Evolutionary conservation across 1,139 yeast species (phyloP).

Genomic region (Yamadazyma trypodendri): DNA sequence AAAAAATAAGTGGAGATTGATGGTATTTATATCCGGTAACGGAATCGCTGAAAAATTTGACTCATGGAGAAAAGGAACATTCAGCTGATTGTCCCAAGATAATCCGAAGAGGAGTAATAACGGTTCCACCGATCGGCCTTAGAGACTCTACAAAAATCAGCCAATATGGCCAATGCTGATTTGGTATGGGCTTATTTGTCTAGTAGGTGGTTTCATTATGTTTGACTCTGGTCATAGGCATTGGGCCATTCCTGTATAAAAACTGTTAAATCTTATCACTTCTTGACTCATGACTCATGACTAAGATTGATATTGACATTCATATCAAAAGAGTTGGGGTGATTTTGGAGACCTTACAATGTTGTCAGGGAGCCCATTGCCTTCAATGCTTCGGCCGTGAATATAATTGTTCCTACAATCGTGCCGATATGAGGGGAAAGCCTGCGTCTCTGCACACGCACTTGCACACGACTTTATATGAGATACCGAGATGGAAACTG

Average conservation of each 20-base stretch:
- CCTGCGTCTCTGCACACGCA: neutral
- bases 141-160: neutral
- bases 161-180: neutral
- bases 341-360: no score
- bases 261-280: neutral
- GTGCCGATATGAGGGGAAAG: constrained; percentile 4
- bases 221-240: no score
- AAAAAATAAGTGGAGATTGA: constrained; percentile 5
- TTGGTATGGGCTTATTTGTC: no score
- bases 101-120: neutral
- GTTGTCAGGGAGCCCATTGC: no score
- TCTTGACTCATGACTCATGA: constrained; percentile 6
- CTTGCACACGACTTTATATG: neutral
- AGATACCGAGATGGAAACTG: neutral
- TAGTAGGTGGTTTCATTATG: no score
- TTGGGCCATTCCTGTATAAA: constrained; percentile 1
- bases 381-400: neutral
- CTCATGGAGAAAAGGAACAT: constrained; percentile 7
- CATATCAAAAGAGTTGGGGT: no score
- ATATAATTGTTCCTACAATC: neutral
- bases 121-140: neutral
- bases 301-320: no score
- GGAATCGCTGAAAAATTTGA: constrained; percentile 7
- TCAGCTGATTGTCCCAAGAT: neutral
- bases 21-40: constrained; percentile 10